Conservation (phyloP, 192 early-diverging fungal species). For the Tieghemiomyces parasiticus region DNA sequence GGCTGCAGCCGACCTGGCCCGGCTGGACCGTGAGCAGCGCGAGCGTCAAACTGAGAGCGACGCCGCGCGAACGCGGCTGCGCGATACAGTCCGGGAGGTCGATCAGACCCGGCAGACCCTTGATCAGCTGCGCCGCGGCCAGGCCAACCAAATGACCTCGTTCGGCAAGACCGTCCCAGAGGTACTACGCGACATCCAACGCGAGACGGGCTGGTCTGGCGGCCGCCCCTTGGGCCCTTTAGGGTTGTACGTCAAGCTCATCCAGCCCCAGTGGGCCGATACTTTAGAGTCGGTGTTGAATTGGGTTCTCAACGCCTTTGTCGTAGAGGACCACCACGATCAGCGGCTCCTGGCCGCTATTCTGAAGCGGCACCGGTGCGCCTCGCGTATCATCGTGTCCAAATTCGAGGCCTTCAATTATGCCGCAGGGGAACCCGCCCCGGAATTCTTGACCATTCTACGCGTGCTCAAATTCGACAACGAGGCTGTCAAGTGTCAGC, state of each 20-base stretch:
- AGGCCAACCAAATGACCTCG: constrained; percentile 47
- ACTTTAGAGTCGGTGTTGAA: constrained; percentile 50
- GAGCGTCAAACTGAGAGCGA: constrained; percentile 13
- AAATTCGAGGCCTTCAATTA: constrained; percentile 53
- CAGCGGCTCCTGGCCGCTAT: constrained; percentile 33
- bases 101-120: constrained; percentile 15
- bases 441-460: constrained; percentile 40
- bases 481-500: constrained; percentile 56
- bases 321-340: constrained; percentile 53
- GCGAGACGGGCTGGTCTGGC: constrained; percentile 23
- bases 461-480: constrained; percentile 40
- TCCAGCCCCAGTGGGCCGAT: constrained; percentile 34
- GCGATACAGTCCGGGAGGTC: constrained; percentile 14
- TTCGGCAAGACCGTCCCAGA: constrained; percentile 57
- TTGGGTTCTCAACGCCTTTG: constrained; percentile 42
- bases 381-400: constrained; percentile 42
- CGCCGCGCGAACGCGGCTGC: constrained; percentile 12
- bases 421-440: constrained; percentile 40
- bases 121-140: constrained; percentile 36
- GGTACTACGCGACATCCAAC: constrained; percentile 32
- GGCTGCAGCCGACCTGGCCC: constrained; percentile 17
- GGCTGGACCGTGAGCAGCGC: constrained; percentile 20
- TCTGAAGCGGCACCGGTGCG: constrained; percentile 28
- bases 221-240: constrained; percentile 51
- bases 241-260: constrained; percentile 44